Evolutionary conservation across 1,284 basidiomycete species (phyloP).

Genomic region (Sphagnurus paluster): DNA sequence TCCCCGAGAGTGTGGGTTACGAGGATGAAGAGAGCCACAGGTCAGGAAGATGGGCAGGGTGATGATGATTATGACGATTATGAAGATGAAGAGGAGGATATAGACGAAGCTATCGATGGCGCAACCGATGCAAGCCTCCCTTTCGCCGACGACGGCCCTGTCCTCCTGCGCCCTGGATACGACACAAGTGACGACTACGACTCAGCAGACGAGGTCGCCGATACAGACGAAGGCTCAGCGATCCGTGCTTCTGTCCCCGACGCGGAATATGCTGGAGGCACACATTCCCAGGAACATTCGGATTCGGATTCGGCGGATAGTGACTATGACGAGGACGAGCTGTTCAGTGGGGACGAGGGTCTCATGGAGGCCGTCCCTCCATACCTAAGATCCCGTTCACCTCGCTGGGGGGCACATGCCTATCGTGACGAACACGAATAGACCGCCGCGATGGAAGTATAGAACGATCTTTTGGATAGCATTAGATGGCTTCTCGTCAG

Average conservation of each 20-base stretch:
- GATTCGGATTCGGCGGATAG: constrained; percentile 7
- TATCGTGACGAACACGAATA: too few species aligned
- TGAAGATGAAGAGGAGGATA: not conserved
- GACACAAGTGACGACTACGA: constrained; percentile 11
- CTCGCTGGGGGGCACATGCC: too few species aligned
- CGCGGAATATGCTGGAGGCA: not conserved
- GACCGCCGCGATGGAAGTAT: too few species aligned
- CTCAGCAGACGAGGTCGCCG: constrained; percentile 2
- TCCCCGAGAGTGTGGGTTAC: constrained; percentile 26
- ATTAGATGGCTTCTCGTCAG: too few species aligned
- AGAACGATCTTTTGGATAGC: too few species aligned
- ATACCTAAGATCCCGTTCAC: not conserved
- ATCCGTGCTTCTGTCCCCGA: constrained; percentile 10
- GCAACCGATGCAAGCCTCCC: not conserved
- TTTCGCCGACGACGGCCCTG: constrained; percentile 5
- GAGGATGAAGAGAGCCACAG: constrained; percentile 10
- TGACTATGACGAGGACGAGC: constrained; percentile 13
- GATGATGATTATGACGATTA: not conserved
- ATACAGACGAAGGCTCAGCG: constrained; percentile 4
- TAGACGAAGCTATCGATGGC: not conserved
- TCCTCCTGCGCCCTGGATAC: constrained; percentile 8
- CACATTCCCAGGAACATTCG: too few species aligned
- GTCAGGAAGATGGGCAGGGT: not conserved
- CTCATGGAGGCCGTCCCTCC: not conserved
- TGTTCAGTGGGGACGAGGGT: constrained; percentile 13